Evolutionary conservation across 305 asterid genomes (phyloP), one percentile per base, ranked within the genome.

Genomic region (Fraxinus nigra): DNA sequence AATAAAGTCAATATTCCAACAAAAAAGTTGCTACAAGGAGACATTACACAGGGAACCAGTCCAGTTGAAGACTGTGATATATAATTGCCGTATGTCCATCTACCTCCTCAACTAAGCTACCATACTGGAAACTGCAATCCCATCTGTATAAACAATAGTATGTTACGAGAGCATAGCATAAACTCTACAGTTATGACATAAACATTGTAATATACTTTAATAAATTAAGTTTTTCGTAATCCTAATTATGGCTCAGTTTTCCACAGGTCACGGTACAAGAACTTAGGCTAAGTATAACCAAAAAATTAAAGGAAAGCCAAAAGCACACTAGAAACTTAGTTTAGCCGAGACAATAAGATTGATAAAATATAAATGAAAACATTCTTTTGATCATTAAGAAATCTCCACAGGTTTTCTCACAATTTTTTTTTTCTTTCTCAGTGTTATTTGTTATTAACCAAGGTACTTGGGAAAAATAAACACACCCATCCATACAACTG

Each of bases 41-140:
- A 85, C 83, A 78, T 92, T 92, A 94, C 99, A 67, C 78, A 0
- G 97, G 97, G 85, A 94, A 97, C 99, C 99, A 97, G 87, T 94
- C 98, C 77, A 94, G 84, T 79, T 88, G 98, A 86, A 97, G 99
- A 84, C 95, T 88, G 89, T 94, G 99, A 91, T 97, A 97, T 76
- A 97, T 92, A 81, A 97, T 85, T 77, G 98, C 98, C 72, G 99
- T 97, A 86, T 97, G 98, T 72, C 99, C 99, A 86, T 97, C 99
- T 83, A 97, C 99, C 92, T 97, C 99, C 90, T 97, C 99, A 85
- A 97, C 99, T 86, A 97, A 91, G 90, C 99, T 95, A 82, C 98
- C 99, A 86, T 90, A 89, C 85, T 91, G 98, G 88, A 97, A 95
- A 80, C 97, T 92, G 89, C 98, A 95, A 85, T 97, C 99, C 99